phyloP scores from a whole-genome alignment of 2,329 filamentous ascomycete genomes.

The Fusarium sp. region DNA sequence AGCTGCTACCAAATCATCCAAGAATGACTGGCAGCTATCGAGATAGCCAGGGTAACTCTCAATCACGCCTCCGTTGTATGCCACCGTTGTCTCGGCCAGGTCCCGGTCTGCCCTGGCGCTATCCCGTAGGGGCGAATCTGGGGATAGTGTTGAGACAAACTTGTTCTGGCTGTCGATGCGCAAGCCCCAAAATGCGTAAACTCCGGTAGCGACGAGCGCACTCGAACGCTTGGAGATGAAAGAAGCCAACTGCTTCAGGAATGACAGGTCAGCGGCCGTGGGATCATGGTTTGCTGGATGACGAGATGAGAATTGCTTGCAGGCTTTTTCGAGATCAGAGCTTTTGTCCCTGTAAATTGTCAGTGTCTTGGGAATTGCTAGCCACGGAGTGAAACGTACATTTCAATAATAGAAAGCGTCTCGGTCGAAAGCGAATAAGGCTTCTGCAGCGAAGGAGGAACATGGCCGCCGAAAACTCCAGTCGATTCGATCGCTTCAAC shows the following conservation, averaged over 20 bases:
- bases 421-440: conserved; percentile 69
- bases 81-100: conserved; percentile 66
- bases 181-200: conserved; percentile 68
- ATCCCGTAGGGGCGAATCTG: conserved; percentile 48
- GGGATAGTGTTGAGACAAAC: conserved; percentile 44
- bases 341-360: conserved; percentile 55
- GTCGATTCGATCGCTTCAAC: conserved; percentile 66
- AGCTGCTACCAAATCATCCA: conserved; percentile 65
- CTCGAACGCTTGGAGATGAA: conserved; percentile 66
- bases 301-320: conserved; percentile 58
- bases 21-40: conserved; percentile 66
- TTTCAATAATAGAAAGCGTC: conserved; percentile 65
- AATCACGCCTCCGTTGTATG: conserved; percentile 81
- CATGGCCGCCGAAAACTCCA: conserved; percentile 63
- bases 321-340: conserved; percentile 54
- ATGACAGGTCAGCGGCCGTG: conserved; percentile 58
- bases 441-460: conserved; percentile 61
- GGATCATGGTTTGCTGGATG: conserved; percentile 58
- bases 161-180: conserved; percentile 58
- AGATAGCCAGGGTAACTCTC: conserved; percentile 79
- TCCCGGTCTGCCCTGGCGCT: conserved; percentile 62
- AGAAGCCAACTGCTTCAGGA: conserved; percentile 62
- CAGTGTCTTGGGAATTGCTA: conserved; percentile 20
- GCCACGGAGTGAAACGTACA: conserved; percentile 53
- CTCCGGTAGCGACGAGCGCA: conserved; percentile 65